phyloP scores from a whole-genome alignment of 106 monocot species.

The Agapanthus africanus region DNA sequence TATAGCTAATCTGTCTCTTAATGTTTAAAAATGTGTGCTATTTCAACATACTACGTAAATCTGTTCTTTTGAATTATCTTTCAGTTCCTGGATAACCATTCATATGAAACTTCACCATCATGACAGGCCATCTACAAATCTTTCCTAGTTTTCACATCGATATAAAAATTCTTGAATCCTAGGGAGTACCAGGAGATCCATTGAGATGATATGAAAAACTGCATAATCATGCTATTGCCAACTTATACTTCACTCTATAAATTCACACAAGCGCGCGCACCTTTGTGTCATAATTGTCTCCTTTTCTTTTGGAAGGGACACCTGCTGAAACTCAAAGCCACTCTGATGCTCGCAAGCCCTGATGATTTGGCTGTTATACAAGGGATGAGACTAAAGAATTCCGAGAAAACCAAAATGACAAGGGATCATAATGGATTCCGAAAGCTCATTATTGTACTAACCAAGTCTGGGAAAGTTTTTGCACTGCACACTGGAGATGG shows the following conservation, averaged over 20 bases:
- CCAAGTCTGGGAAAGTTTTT: conserved; percentile 77
- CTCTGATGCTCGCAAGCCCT: conserved; percentile 83
- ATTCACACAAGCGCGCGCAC: neutral
- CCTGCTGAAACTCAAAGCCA: conserved; percentile 85
- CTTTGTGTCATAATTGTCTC: neutral
- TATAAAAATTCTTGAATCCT: too few species aligned
- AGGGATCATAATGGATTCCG: conserved; percentile 97
- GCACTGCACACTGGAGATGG: conserved; percentile 98
- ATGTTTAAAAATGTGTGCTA: neutral
- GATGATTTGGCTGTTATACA: conserved; percentile 78
- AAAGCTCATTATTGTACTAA: conserved; percentile 82
- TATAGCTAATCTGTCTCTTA: neutral
- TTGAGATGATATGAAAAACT: neutral
- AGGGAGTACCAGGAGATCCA: neutral
- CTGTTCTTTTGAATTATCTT: too few species aligned
- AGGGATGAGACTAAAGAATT: conserved; percentile 72
- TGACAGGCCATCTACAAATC: neutral
- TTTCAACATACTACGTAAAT: neutral
- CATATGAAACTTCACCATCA: neutral
- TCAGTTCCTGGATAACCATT: neutral
- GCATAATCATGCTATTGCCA: neutral
- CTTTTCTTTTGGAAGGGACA: conserved; percentile 63
- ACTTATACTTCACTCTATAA: neutral
- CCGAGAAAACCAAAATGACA: conserved; percentile 90
- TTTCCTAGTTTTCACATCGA: neutral